Percentiles rank a stretch among this genome's conserved stretches.
These are phyloP conservation scores for Euryodendron excelsum DNA, from an alignment of 148 eudicot species.

Conservation along the genomic window DNA sequence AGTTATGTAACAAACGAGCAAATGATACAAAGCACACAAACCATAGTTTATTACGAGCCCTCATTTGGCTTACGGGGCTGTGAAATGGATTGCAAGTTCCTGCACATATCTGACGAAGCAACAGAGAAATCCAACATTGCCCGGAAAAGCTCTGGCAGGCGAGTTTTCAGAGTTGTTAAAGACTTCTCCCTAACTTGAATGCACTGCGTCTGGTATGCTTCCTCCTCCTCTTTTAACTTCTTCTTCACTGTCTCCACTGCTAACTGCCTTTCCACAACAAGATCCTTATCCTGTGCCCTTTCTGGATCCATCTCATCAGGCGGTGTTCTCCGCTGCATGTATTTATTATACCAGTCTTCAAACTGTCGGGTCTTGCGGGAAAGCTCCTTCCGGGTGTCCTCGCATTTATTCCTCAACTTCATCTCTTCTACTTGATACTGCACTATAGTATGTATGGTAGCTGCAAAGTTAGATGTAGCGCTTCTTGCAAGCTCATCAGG, in stretches of 20 bases:
- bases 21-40: not conserved
- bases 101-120: constrained; percentile 67
- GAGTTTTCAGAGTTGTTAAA: constrained; percentile 52
- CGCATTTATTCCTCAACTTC: constrained; percentile 55
- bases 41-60: constrained; percentile 19
- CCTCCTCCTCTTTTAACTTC: constrained; percentile 65
- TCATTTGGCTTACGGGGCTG: constrained; percentile 31
- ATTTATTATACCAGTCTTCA: constrained; percentile 66
- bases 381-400: constrained; percentile 62
- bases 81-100: constrained; percentile 41
- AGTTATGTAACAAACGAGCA: not conserved
- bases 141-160: constrained; percentile 73
- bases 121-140: constrained; percentile 55
- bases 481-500: constrained; percentile 73
- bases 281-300: constrained; percentile 38
- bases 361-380: constrained; percentile 49
- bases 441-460: constrained; percentile 53
- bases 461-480: constrained; percentile 66
- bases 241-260: constrained; percentile 51
- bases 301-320: constrained; percentile 51
- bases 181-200: constrained; percentile 82
- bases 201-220: constrained; percentile 50
- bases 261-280: constrained; percentile 44
- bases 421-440: constrained; percentile 75
- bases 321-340: constrained; percentile 47